Conservation (phyloP, 768 basidiomycete genomes). For the Xerocomellus intermedius region DNA sequence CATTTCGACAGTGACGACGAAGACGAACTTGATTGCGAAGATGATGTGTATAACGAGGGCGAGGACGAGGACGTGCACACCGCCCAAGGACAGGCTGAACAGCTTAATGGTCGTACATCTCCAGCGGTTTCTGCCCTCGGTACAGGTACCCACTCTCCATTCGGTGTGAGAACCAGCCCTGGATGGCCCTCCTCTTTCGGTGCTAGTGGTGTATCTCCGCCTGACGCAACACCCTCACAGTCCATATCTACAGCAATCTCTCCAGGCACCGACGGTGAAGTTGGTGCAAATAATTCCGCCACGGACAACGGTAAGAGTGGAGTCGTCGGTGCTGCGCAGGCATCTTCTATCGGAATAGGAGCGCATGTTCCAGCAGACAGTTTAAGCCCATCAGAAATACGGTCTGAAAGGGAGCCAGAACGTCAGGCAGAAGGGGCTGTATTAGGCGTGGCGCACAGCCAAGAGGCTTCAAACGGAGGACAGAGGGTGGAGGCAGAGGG, state of each 20-base stretch:
- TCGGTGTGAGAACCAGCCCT: constrained; percentile 2
- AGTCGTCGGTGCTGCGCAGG: neutral
- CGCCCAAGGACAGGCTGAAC: constrained; percentile 11
- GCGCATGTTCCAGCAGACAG: neutral
- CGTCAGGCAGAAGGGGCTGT: constrained; percentile 11
- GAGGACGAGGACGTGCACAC: constrained; percentile 27
- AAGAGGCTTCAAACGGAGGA: constrained; percentile 11
- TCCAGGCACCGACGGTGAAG: neutral
- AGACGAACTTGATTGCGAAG: constrained; percentile 31
- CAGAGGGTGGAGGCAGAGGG: constrained; percentile 22
- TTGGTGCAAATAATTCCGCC: neutral
- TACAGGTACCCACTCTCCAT: constrained; percentile 7
- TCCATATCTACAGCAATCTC: constrained; percentile 10
- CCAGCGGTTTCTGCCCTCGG: constrained; percentile 26
- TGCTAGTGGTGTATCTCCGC: neutral
- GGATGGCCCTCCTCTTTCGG: constrained; percentile 7
- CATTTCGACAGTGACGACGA: constrained; percentile 21
- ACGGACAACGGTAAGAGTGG: constrained; percentile 5
- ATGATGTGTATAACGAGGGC: constrained; percentile 29
- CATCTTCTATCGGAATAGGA: constrained; percentile 1
- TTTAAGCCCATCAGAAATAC: neutral
- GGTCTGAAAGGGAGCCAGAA: constrained; percentile 2
- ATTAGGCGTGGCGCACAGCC: constrained; percentile 23
- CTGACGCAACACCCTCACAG: constrained; percentile 1
- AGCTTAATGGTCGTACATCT: constrained; percentile 24